Evolutionary conservation across 208 protist genomes (phyloP).

Genomic region (Trypanosoma lewisi): DNA sequence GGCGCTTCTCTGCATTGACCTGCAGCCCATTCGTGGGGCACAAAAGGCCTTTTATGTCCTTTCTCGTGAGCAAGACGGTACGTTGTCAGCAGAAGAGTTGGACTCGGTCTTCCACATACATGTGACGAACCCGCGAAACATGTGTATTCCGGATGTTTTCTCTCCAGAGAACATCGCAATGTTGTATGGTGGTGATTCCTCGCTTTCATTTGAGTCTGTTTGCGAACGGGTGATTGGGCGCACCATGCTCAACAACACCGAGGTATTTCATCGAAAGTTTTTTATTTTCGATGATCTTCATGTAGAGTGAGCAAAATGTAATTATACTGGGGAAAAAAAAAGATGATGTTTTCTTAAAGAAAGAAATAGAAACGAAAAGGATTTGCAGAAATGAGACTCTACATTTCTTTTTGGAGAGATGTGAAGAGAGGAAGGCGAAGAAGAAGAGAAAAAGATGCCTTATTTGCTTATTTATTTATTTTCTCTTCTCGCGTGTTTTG

Average conservation of each 20-base stretch:
- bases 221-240: constrained; percentile 68
- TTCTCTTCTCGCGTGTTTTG: not conserved
- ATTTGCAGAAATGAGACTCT: not conserved
- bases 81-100: constrained; percentile 33
- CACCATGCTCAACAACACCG: constrained; percentile 74
- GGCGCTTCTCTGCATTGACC: constrained; percentile 72
- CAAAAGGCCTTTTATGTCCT: constrained; percentile 84
- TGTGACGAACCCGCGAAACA: constrained; percentile 48
- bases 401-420: not conserved
- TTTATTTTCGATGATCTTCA: constrained; percentile 32
- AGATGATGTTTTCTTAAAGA: constrained; percentile 4
- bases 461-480: not conserved
- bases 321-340: not conserved
- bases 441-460: not conserved
- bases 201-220: constrained; percentile 56
- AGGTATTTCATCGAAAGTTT: constrained; percentile 60
- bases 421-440: not conserved
- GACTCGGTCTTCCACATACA: constrained; percentile 56
- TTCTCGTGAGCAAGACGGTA: constrained; percentile 27
- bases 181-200: constrained; percentile 38
- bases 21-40: constrained; percentile 73
- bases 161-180: constrained; percentile 47
- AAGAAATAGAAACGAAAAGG: not conserved
- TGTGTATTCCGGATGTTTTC: constrained; percentile 62
- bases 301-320: constrained; percentile 17